Percentiles rank a stretch among this genome's conserved stretches.
Conservation (phyloP, 2,329 filamentous ascomycete species). For the Thielaviopsis populi region DNA sequence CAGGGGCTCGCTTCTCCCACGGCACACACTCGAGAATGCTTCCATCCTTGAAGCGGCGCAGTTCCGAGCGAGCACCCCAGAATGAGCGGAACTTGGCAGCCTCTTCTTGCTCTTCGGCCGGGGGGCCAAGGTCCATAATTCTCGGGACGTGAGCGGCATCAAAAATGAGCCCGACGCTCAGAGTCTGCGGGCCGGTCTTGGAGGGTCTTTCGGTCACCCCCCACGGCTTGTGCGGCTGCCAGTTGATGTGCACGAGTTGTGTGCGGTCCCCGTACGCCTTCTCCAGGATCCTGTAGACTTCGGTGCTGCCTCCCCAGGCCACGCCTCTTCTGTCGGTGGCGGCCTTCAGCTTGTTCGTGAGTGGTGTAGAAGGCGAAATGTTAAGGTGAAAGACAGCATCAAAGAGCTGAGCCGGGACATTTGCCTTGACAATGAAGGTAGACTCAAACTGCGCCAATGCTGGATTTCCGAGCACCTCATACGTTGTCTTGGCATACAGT, state of each 20-base stretch:
- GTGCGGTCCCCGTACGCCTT: conserved; percentile 64
- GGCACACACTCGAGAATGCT: conserved; percentile 85
- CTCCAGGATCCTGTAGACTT: conserved; percentile 49
- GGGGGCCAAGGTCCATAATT: conserved; percentile 73
- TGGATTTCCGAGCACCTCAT: conserved; percentile 59
- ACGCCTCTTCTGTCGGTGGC: conserved; percentile 26
- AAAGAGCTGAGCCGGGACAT: conserved; percentile 39
- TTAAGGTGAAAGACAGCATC: conserved; percentile 33
- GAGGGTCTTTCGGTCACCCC: conserved; percentile 19
- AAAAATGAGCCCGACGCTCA: conserved; percentile 49
- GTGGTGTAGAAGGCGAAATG: conserved; percentile 24
- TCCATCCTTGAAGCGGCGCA: conserved; percentile 88
- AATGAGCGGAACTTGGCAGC: conserved; percentile 73
- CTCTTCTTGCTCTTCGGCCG: conserved; percentile 71
- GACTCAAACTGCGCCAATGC: conserved; percentile 67
- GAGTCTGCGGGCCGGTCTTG: conserved; percentile 1
- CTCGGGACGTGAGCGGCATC: conserved; percentile 58
- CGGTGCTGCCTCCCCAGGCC: conserved; percentile 34
- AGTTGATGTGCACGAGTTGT: conserved; percentile 47
- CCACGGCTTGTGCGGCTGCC: conserved; percentile 25
- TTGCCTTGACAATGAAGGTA: conserved; percentile 57
- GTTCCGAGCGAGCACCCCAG: conserved; percentile 87
- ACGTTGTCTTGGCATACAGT: conserved; percentile 57
- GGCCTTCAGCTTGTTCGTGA: conserved; percentile 13
- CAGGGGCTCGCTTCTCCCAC: conserved; percentile 53